A percentile compares a stretch with the other conserved stretches of the same genome.
Evolutionary conservation across 305 asterid species (phyloP).

Genomic region (Fraxinus ornus): DNA sequence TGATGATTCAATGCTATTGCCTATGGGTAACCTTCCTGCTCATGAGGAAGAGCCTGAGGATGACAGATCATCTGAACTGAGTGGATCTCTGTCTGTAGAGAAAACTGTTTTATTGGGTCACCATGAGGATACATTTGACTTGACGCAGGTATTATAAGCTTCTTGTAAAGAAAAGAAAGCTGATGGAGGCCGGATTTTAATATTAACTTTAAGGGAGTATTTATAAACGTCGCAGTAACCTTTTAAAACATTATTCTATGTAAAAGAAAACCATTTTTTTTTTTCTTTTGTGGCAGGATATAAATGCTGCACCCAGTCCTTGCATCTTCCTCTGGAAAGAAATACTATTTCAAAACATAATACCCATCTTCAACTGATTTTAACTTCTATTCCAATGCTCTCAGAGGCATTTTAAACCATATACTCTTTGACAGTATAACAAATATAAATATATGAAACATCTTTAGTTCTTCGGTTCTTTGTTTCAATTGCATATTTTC

Average conservation of each 20-base stretch:
- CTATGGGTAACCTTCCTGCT: conserved; percentile 51
- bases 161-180: not conserved
- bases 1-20: conserved; percentile 34
- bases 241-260: not conserved
- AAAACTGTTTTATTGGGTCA: conserved; percentile 29
- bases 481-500: not conserved
- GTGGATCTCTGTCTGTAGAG: conserved; percentile 32
- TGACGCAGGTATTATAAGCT: conserved; percentile 29
- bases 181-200: not conserved
- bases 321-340: not conserved
- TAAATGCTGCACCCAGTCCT: not conserved
- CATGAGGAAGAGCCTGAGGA: conserved; percentile 74
- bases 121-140: conserved; percentile 20
- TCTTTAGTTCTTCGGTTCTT: not conserved
- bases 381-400: not conserved
- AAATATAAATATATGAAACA: not conserved
- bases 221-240: not conserved
- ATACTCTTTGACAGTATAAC: not conserved
- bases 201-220: not conserved
- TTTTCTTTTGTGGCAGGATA: not conserved
- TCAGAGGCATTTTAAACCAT: not conserved
- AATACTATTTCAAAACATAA: not conserved
- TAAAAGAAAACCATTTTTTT: not conserved
- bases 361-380: conserved; percentile 1
- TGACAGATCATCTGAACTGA: conserved; percentile 46